Percentiles rank a stretch among this genome's conserved stretches.
phyloP scores from a whole-genome alignment of 495 filamentous ascomycete genomes.

The Aspergillus steynii region DNA sequence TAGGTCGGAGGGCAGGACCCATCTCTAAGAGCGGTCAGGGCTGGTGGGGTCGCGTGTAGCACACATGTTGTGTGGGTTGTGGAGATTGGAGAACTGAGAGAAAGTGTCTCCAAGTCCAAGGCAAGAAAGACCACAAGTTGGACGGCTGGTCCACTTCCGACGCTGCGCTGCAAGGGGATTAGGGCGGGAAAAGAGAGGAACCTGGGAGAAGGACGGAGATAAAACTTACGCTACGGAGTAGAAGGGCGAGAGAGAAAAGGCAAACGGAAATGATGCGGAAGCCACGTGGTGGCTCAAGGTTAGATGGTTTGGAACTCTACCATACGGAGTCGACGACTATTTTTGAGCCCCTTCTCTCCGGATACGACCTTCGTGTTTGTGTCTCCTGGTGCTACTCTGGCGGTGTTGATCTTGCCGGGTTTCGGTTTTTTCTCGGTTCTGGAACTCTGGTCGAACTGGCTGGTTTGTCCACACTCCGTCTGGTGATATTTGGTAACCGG shows the following conservation, averaged over 20 bases:
- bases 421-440: too few species aligned
- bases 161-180: not conserved
- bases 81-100: too few species aligned
- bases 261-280: conserved; percentile 4
- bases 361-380: too few species aligned
- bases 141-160: too few species aligned
- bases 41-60: not conserved
- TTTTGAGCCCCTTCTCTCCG: too few species aligned
- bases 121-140: not conserved
- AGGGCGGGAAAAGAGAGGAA: conserved; percentile 7
- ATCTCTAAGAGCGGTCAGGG: conserved; percentile 7
- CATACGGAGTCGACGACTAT: too few species aligned
- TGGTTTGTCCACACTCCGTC: not conserved
- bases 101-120: not conserved
- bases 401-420: too few species aligned
- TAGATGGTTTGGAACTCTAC: conserved; percentile 1
- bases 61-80: too few species aligned
- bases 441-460: too few species aligned
- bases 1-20: not conserved
- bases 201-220: not conserved
- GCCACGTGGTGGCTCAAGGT: conserved; percentile 9
- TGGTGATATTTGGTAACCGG: not conserved
- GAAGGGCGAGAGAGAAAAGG: conserved; percentile 5
- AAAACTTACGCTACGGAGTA: not conserved
- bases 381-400: too few species aligned